These are phyloP conservation scores for Paracoccidioides lutzii DNA, from an alignment of 2,329 filamentous ascomycete species.

Conservation along the genomic window DNA sequence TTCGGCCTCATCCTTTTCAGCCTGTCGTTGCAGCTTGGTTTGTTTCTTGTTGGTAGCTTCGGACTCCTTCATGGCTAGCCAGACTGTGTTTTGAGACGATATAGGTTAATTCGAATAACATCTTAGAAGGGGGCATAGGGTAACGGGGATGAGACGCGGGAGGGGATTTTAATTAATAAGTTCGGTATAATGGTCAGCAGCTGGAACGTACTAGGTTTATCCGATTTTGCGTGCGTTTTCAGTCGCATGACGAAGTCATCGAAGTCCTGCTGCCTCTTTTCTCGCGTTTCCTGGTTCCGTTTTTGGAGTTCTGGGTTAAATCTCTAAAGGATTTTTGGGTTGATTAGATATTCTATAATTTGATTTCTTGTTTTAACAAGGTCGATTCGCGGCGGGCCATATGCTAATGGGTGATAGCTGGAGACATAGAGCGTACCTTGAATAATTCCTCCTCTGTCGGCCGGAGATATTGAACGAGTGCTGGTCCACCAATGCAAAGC, in stretches of 20 bases:
- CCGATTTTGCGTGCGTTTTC: constrained; percentile 80
- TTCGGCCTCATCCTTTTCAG: constrained; percentile 21
- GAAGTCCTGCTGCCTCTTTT: constrained; percentile 69
- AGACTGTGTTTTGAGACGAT: constrained; percentile 19
- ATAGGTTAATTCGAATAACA: background rate
- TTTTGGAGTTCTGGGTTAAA: constrained; percentile 95
- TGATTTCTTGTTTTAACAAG: background rate
- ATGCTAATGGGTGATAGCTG: no score
- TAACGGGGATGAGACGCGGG: background rate
- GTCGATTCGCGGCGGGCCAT: no score
- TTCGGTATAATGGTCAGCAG: background rate
- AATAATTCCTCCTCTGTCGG: constrained; percentile 89
- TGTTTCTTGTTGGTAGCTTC: constrained; percentile 24
- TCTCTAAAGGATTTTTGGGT: constrained; percentile 34
- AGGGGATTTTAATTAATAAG: no score
- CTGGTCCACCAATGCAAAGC: constrained; percentile 72
- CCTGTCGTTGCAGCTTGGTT: constrained; percentile 15
- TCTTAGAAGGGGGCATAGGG: background rate
- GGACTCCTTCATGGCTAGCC: constrained; percentile 21
- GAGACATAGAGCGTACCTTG: constrained; percentile 31
- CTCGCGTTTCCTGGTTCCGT: constrained; percentile 65
- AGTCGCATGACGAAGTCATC: constrained; percentile 73
- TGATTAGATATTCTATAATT: background rate
- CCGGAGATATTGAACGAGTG: constrained; percentile 56
- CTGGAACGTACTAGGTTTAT: constrained; percentile 64